These are phyloP conservation scores for Termitomyces sp. DNA, from an alignment of 768 basidiomycete species.

Conservation along the genomic window DNA sequence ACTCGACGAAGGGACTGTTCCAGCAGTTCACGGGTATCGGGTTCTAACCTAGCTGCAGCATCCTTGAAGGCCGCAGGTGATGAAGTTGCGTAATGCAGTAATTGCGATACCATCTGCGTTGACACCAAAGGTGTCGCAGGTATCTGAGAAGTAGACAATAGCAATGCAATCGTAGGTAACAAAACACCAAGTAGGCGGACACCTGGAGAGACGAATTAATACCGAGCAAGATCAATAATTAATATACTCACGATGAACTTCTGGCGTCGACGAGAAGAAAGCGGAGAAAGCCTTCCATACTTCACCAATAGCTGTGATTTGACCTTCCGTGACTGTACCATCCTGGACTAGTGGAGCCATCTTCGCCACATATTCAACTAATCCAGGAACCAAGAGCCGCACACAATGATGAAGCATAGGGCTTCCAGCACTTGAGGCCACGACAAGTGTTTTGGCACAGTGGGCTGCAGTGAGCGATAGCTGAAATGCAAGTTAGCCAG, in stretches of 20 bases:
- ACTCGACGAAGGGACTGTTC: constrained; percentile 78
- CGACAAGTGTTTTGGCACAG: constrained; percentile 79
- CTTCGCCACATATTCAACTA: constrained; percentile 76
- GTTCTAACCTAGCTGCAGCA: constrained; percentile 63
- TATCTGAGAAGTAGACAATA: constrained; percentile 49
- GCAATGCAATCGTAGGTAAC: constrained; percentile 67
- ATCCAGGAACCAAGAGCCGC: constrained; percentile 66
- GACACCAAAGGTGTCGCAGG: constrained; percentile 42
- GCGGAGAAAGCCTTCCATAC: constrained; percentile 75
- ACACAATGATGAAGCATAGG: constrained; percentile 65
- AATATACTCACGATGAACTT: constrained; percentile 53
- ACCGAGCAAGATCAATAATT: background rate
- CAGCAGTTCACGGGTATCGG: constrained; percentile 49
- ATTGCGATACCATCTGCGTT: constrained; percentile 51
- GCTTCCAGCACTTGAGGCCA: constrained; percentile 63
- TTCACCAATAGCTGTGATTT: constrained; percentile 64
- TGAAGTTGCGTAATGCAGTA: constrained; percentile 66
- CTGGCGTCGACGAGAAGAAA: constrained; percentile 49
- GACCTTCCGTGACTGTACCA: constrained; percentile 45
- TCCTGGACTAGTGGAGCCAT: constrained; percentile 60
- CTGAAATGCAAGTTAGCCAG: constrained; percentile 29
- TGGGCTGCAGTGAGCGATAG: constrained; percentile 82
- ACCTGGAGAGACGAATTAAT: constrained; percentile 34
- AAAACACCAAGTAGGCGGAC: constrained; percentile 63
- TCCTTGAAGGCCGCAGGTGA: constrained; percentile 81